Conservation (phyloP, 345 rosid genomes). For the Zanthoxylum bungeanum region DNA sequence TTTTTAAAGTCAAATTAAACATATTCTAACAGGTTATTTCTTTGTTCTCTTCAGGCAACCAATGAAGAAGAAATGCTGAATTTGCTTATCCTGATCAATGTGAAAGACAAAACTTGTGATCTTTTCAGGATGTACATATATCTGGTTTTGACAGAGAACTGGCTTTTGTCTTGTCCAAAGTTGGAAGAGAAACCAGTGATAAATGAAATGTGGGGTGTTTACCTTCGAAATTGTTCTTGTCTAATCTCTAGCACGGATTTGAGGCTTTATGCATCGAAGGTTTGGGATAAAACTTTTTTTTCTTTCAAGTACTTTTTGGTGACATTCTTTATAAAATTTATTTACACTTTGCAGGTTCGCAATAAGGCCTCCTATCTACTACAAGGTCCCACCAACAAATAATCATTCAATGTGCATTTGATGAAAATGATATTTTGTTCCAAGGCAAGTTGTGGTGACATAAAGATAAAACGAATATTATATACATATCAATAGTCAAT, state of each 20-base stretch:
- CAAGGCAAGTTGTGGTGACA: not conserved
- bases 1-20: not conserved
- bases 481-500: not conserved
- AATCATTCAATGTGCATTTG: not conserved
- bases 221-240: conserved; percentile 68
- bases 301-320: not conserved
- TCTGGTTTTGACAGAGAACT: conserved; percentile 61
- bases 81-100: conserved; percentile 46
- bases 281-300: conserved; percentile 21
- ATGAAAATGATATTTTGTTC: not conserved
- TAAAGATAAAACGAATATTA: not conserved
- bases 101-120: conserved; percentile 59
- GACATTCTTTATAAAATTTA: conserved; percentile 1
- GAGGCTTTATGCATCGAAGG: conserved; percentile 77
- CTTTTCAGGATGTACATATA: conserved; percentile 58
- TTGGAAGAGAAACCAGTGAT: conserved; percentile 50
- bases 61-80: conserved; percentile 59
- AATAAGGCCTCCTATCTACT: conserved; percentile 64
- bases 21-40: conserved; percentile 3
- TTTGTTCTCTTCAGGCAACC: conserved; percentile 42
- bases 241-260: conserved; percentile 73
- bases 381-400: conserved; percentile 33
- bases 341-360: conserved; percentile 49
- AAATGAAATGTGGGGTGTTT: conserved; percentile 62
- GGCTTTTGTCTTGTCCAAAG: conserved; percentile 53